Conservation (phyloP, 169 alveolate species). For the Plasmodium chabaudi region DNA sequence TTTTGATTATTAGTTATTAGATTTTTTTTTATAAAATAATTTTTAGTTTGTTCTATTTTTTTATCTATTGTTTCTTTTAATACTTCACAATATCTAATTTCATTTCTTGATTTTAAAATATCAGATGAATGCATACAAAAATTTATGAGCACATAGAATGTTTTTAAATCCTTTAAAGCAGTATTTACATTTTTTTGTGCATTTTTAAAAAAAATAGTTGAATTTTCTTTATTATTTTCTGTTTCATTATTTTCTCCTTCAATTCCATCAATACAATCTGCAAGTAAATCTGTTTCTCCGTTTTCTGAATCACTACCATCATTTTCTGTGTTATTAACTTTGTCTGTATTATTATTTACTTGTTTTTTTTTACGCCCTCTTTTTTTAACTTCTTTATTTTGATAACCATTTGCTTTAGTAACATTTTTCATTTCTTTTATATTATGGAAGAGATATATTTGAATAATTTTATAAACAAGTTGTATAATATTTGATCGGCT, state of each 20-base stretch:
- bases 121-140: constrained; percentile 69
- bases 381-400: constrained; percentile 44
- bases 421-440: constrained; percentile 8
- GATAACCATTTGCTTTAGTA: background rate
- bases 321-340: background rate
- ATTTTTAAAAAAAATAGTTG: constrained; percentile 32
- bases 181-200: constrained; percentile 32
- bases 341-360: background rate
- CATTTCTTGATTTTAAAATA: constrained; percentile 49
- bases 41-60: constrained; percentile 40
- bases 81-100: constrained; percentile 40
- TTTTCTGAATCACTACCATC: background rate
- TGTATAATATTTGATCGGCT: constrained; percentile 54
- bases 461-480: constrained; percentile 29
- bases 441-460: constrained; percentile 57
- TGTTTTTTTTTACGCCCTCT: constrained; percentile 57
- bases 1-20: background rate
- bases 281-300: background rate
- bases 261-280: background rate
- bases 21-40: constrained; percentile 33
- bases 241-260: constrained; percentile 3
- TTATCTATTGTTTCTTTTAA: constrained; percentile 40
- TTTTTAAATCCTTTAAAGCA: constrained; percentile 44
- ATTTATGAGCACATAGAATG: constrained; percentile 36
- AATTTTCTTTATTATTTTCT: background rate